phyloP scores from a whole-genome alignment of 176 grass and related monocot species.

The Stipa capillata region DNA sequence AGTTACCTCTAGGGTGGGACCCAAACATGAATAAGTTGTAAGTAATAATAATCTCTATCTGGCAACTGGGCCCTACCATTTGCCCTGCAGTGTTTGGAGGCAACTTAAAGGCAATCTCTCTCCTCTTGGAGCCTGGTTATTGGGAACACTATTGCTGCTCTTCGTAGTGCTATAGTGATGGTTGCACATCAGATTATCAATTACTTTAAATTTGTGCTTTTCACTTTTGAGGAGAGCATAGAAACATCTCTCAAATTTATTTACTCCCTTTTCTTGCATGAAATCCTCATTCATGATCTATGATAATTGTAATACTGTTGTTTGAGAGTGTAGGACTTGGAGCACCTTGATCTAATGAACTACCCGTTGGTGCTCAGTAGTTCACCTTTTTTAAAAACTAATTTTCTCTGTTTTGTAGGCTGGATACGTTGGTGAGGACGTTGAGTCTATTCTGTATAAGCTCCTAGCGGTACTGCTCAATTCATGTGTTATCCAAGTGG shows the following conservation, averaged over 20 bases:
- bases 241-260: background rate
- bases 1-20: background rate
- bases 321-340: no score
- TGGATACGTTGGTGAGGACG: conserved; percentile 80
- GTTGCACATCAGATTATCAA: background rate
- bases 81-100: background rate
- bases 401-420: conserved; percentile 32
- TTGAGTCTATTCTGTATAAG: conserved; percentile 66
- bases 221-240: no score
- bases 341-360: no score
- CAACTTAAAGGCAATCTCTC: background rate
- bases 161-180: no score
- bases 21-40: background rate
- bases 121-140: background rate
- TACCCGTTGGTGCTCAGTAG: no score
- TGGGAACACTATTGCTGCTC: no score
- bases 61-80: background rate
- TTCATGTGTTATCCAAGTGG: background rate
- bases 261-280: background rate
- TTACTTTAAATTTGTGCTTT: no score
- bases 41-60: no score
- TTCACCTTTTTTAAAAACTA: background rate
- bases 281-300: background rate
- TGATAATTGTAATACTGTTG: background rate
- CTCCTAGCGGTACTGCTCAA: conserved; percentile 47